Percentiles rank a stretch among this genome's conserved stretches.
Conservation (phyloP, 2,329 filamentous ascomycete species). For the Drechslerella dactyloides region DNA sequence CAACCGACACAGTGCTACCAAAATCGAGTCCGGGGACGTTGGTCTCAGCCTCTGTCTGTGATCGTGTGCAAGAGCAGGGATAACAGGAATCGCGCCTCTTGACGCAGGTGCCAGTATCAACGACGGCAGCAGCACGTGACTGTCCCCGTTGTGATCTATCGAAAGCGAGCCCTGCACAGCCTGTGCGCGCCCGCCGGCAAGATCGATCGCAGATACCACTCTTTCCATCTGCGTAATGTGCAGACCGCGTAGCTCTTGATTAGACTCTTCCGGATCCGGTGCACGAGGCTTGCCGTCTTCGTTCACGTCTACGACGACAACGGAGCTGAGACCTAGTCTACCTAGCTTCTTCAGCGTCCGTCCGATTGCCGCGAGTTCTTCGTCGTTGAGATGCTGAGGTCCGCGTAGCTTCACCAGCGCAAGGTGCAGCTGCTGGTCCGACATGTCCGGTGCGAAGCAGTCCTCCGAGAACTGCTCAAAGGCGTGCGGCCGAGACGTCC, state of each 20-base stretch:
- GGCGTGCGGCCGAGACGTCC: conserved; percentile 56
- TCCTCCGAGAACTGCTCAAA: conserved; percentile 56
- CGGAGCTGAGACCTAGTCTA: conserved; percentile 78
- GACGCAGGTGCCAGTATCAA: conserved; percentile 71
- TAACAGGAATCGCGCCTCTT: conserved; percentile 72
- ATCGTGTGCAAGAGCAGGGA: conserved; percentile 70
- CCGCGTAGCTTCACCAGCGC: conserved; percentile 81
- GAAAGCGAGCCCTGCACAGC: conserved; percentile 52
- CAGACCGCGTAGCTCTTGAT: conserved; percentile 17
- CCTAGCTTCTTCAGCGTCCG: conserved; percentile 83
- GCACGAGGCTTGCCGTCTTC: conserved; percentile 57
- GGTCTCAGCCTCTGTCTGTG: conserved; percentile 59
- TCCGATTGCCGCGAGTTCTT: conserved; percentile 77
- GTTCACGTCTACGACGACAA: conserved; percentile 76
- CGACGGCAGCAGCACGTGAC: conserved; percentile 58
- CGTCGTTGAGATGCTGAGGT: conserved; percentile 66
- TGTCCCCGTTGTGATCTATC: conserved; percentile 57
- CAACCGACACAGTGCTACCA: conserved; percentile 80
- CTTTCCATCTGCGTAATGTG: conserved; percentile 51
- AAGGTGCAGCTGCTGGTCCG: conserved; percentile 67
- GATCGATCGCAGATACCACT: conserved; percentile 52
- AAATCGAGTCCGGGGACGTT: conserved; percentile 67
- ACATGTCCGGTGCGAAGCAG: conserved; percentile 50
- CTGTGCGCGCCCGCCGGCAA: conserved; percentile 46
- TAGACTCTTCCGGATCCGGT: conserved; percentile 31